Evolutionary conservation across 768 basidiomycete genomes (phyloP).

Genomic region (Lactifluus piperatus): DNA sequence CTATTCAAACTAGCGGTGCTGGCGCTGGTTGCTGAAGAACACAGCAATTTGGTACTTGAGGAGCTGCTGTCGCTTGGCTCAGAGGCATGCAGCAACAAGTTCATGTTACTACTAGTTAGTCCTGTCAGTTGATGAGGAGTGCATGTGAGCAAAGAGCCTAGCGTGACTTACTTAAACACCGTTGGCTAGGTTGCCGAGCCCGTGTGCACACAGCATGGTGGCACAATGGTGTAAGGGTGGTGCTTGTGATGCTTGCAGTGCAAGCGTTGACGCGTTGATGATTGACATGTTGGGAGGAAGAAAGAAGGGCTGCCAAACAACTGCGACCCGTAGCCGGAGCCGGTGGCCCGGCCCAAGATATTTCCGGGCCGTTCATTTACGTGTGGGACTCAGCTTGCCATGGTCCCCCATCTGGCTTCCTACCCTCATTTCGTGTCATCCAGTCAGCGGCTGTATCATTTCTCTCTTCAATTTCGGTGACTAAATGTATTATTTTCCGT

Average conservation of each 20-base stretch:
- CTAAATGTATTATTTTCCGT: too few relatives aligned
- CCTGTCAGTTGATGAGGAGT: neutral
- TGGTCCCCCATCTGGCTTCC: too few relatives aligned
- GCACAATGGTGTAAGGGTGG: neutral
- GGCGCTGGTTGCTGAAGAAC: neutral
- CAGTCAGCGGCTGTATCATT: too few relatives aligned
- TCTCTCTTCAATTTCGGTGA: too few relatives aligned
- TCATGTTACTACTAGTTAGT: slow-evolving; percentile 6
- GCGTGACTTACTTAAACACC: neutral
- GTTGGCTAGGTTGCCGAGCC: neutral
- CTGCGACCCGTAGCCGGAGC: too few relatives aligned
- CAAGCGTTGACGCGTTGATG: neutral
- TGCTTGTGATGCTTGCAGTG: neutral
- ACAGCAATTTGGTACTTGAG: neutral
- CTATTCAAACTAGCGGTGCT: slow-evolving; percentile 46
- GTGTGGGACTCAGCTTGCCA: too few relatives aligned
- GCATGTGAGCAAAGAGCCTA: neutral
- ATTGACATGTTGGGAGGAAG: too few relatives aligned
- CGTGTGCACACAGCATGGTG: neutral
- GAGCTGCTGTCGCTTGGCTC: neutral
- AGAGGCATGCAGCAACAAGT: neutral
- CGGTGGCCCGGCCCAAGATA: too few relatives aligned
- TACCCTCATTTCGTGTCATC: too few relatives aligned
- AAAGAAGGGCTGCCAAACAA: too few relatives aligned
- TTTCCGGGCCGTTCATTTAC: too few relatives aligned